phyloP scores from a whole-genome alignment of 2,329 filamentous ascomycete species.

The Dactylellina drechsleri region DNA sequence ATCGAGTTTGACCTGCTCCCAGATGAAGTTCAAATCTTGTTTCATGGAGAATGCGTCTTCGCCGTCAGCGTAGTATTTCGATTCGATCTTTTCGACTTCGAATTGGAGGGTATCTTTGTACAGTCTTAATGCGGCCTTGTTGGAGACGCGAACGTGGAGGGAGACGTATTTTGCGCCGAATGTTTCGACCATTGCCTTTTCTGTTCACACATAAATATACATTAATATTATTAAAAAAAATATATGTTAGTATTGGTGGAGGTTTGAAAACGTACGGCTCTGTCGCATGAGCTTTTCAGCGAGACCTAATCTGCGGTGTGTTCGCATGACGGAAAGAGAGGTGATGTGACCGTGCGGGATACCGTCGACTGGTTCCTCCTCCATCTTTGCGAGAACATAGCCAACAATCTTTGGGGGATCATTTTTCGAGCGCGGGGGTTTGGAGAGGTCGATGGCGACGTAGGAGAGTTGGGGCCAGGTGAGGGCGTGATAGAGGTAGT shows the following conservation, averaged over 20 bases:
- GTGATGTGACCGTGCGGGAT: conserved; percentile 96
- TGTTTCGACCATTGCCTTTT: conserved; percentile 87
- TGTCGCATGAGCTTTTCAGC: conserved; percentile 98
- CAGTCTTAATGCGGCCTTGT: conserved; percentile 86
- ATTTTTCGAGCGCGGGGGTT: conserved; percentile 76
- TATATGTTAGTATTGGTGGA: conserved; percentile 10
- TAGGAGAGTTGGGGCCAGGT: conserved; percentile 98
- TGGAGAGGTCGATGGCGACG: conserved; percentile 90
- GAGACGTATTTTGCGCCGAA: conserved; percentile 92
- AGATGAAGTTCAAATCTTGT: conserved; percentile 75
- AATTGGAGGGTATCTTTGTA: conserved; percentile 94
- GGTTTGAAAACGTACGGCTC: conserved; percentile 73
- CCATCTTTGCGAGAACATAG: conserved; percentile 99
- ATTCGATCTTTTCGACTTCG: conserved; percentile 83
- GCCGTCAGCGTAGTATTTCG: conserved; percentile 95
- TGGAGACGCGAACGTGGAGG: conserved; percentile 93
- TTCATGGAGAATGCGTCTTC: conserved; percentile 97
- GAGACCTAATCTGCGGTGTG: conserved; percentile 87
- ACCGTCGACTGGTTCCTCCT: conserved; percentile 92
- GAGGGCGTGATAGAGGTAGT: conserved; percentile 98
- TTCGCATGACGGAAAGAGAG: conserved; percentile 93
- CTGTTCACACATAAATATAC: conserved; percentile 32
- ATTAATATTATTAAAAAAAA: conserved; percentile 4
- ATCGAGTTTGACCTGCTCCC: conserved; percentile 65
- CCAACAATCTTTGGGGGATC: conserved; percentile 97